phyloP scores from a whole-genome alignment of 116 monocot genomes.

The Iris pallida region DNA sequence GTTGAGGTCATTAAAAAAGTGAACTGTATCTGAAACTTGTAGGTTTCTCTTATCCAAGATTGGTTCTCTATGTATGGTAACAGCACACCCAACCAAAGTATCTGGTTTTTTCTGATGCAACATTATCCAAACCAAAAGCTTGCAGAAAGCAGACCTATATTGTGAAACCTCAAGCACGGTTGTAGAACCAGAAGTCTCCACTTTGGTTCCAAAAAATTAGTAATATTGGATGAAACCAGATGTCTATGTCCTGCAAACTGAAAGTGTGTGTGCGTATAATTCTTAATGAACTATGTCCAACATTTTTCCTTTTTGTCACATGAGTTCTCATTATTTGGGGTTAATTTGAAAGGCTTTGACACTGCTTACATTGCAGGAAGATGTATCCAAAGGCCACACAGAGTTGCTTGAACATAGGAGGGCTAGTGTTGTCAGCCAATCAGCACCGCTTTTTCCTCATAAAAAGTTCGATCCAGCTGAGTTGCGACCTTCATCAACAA shows the following conservation, averaged over 20 bases:
- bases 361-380: constrained; percentile 37
- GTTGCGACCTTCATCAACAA: constrained; percentile 45
- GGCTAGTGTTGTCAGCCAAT: constrained; percentile 43
- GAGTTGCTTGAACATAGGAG: constrained; percentile 28
- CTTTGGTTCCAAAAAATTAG: not conserved
- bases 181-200: not conserved
- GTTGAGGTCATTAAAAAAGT: too few species aligned
- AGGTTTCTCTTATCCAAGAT: too few species aligned
- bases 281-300: too few species aligned
- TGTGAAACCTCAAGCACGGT: too few species aligned
- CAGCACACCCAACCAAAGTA: too few species aligned
- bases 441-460: constrained; percentile 67
- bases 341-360: not conserved
- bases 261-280: too few species aligned
- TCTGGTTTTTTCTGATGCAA: too few species aligned
- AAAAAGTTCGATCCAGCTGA: constrained; percentile 57
- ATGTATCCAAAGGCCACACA: constrained; percentile 32
- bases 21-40: too few species aligned
- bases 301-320: not conserved
- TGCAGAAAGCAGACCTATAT: too few species aligned
- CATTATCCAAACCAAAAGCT: too few species aligned
- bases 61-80: too few species aligned
- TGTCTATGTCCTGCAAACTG: too few species aligned
- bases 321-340: not conserved
- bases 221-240: not conserved